A percentile compares a stretch with the other conserved stretches of the same genome.
Evolutionary conservation across 352 stramenopile species (phyloP).

Genomic region (Blastocystis sp.): DNA sequence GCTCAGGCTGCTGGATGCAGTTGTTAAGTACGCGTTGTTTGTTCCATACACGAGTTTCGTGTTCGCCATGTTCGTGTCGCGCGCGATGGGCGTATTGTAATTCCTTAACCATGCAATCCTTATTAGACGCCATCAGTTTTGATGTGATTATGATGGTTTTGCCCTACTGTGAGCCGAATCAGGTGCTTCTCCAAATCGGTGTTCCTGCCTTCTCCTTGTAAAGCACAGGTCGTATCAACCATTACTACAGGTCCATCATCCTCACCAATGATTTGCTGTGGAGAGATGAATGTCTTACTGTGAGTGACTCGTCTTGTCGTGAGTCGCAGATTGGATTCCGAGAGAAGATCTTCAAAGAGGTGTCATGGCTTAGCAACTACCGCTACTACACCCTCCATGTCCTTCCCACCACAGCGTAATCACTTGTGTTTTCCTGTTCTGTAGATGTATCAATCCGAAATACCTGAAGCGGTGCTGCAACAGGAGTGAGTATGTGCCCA

Average conservation of each 20-base stretch:
- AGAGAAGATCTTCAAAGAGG: conserved; percentile 60
- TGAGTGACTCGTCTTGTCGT: not conserved
- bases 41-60: conserved; percentile 17
- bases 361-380: conserved; percentile 65
- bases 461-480: conserved; percentile 42
- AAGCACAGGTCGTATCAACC: not conserved
- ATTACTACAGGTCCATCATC: not conserved
- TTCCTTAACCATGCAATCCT: conserved; percentile 32
- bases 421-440: too few species aligned
- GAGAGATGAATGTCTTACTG: conserved; percentile 19
- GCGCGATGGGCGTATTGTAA: not conserved
- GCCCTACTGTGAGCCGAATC: conserved; percentile 20
- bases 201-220: not conserved
- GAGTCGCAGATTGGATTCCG: conserved; percentile 26
- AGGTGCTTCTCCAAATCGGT: conserved; percentile 20
- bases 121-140: not conserved
- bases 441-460: not conserved
- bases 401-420: conserved; percentile 21
- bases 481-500: conserved; percentile 8
- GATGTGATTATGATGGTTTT: conserved; percentile 25
- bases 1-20: conserved; percentile 35
- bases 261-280: conserved; percentile 12
- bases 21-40: conserved; percentile 61
- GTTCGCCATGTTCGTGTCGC: not conserved
- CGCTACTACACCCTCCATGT: conserved; percentile 52